These are phyloP conservation scores for Phytophthora macrochlamydospora DNA, from an alignment of 352 stramenopile genomes.

Conservation along the genomic window DNA sequence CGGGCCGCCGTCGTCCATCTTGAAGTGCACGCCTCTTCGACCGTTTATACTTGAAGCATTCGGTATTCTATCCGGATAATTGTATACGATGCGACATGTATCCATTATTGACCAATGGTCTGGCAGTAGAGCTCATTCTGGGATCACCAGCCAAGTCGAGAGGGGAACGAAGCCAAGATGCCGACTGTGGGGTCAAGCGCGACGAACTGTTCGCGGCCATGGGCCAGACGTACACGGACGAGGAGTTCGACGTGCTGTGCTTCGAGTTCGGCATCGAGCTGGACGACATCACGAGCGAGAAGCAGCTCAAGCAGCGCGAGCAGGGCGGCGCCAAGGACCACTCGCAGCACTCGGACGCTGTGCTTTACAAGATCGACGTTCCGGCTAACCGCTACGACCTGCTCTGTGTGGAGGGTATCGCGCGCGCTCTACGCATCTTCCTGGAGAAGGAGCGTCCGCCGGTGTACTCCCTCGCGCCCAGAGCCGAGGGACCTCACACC, in stretches of 20 bases:
- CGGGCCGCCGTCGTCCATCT: slow-evolving; percentile 26
- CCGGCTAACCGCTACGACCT: slow-evolving; percentile 99
- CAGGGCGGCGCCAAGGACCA: slow-evolving; percentile 70
- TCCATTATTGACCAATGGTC: slow-evolving; percentile 25
- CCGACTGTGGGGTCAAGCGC: slow-evolving; percentile 97
- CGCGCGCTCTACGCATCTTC: slow-evolving; percentile 96
- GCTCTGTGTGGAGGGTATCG: slow-evolving; percentile 98
- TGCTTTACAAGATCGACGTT: slow-evolving; percentile 99
- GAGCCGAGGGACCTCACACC: slow-evolving; percentile 66
- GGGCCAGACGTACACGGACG: slow-evolving; percentile 96
- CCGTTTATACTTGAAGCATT: neutral
- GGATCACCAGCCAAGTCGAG: slow-evolving; percentile 15
- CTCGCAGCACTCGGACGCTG: slow-evolving; percentile 76
- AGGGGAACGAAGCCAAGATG: slow-evolving; percentile 78
- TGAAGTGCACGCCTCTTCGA: slow-evolving; percentile 17
- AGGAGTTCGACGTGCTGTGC: slow-evolving; percentile 99
- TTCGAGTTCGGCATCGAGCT: slow-evolving; percentile 99
- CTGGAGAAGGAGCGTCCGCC: slow-evolving; percentile 95
- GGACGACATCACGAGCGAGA: slow-evolving; percentile 90
- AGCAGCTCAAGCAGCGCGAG: slow-evolving; percentile 87
- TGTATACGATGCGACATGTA: slow-evolving; percentile 8
- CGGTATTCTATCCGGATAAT: too few relatives aligned
- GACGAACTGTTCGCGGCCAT: slow-evolving; percentile 97
- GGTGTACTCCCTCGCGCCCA: slow-evolving; percentile 76
- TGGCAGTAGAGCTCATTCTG: slow-evolving; percentile 8